phyloP scores from a whole-genome alignment of 768 basidiomycete species.

The Trametes cinnabarina region DNA sequence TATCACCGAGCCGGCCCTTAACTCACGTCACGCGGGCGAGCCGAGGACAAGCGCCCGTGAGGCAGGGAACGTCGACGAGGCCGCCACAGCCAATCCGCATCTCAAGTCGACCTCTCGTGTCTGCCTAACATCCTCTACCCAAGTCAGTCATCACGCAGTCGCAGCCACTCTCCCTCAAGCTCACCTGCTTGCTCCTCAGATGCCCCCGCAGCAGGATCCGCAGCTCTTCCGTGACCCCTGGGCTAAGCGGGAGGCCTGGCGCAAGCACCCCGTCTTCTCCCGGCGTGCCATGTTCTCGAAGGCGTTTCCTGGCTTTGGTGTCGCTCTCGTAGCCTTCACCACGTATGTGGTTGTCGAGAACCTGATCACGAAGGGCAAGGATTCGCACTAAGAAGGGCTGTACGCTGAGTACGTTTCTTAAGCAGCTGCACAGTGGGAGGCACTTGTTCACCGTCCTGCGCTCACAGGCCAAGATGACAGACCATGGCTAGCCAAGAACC shows the following conservation, averaged over 20 bases:
- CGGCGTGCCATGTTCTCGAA: conserved; percentile 85
- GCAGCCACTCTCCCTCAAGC: background rate
- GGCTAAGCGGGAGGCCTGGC: conserved; percentile 92
- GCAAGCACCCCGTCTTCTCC: conserved; percentile 85
- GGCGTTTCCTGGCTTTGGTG: conserved; percentile 93
- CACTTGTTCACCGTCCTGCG: background rate
- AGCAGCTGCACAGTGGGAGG: background rate
- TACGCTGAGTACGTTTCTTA: no score
- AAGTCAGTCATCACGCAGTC: conserved; percentile 3
- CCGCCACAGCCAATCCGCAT: background rate
- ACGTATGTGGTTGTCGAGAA: conserved; percentile 89
- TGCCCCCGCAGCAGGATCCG: conserved; percentile 43
- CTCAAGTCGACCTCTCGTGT: conserved; percentile 2
- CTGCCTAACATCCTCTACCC: background rate
- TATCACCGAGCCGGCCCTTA: conserved; percentile 60
- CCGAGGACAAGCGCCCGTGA: conserved; percentile 1
- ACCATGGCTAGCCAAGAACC: no score
- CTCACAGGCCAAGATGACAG: background rate
- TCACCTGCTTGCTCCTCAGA: conserved; percentile 29
- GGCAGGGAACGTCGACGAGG: conserved; percentile 6
- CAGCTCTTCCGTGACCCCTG: conserved; percentile 91
- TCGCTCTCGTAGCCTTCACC: conserved; percentile 88
- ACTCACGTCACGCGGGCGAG: conserved; percentile 19
- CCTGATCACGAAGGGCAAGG: conserved; percentile 44
- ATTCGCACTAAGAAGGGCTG: conserved; percentile 5